phyloP scores from a whole-genome alignment of 1,139 yeast species.

The Pichia sp. region DNA sequence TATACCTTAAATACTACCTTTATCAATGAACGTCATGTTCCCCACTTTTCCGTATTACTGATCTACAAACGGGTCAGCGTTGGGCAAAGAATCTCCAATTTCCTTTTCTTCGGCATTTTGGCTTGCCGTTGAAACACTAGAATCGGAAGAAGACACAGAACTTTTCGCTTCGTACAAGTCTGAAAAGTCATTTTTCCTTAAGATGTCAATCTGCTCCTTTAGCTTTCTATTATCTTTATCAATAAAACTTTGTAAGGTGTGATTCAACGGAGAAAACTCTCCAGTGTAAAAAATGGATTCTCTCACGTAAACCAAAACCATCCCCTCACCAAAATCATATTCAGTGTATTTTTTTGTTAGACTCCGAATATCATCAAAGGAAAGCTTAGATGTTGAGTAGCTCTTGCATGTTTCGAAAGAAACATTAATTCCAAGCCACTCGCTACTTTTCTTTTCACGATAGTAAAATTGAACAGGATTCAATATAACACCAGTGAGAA shows the following conservation, averaged over 20 bases:
- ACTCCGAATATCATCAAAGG: constrained; percentile 27
- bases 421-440: constrained; percentile 28
- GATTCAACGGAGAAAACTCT: constrained; percentile 16
- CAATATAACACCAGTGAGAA: constrained; percentile 32
- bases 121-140: neutral
- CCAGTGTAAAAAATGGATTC: constrained; percentile 23
- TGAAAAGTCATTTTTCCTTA: neutral
- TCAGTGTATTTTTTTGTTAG: constrained; percentile 24
- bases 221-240: constrained; percentile 26
- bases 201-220: constrained; percentile 10
- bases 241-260: constrained; percentile 23
- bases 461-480: constrained; percentile 31
- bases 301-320: constrained; percentile 33
- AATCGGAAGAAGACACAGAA: neutral
- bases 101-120: neutral
- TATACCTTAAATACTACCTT: neutral
- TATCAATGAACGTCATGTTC: neutral
- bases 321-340: constrained; percentile 27
- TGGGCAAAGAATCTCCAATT: neutral
- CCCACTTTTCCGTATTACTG: neutral
- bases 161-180: neutral
- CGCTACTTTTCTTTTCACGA: constrained; percentile 16
- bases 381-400: constrained; percentile 20
- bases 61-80: neutral
- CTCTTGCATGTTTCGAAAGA: constrained; percentile 27